These are phyloP conservation scores for Candida insectalens DNA, from an alignment of 805 yeast species.

Conservation along the genomic window DNA sequence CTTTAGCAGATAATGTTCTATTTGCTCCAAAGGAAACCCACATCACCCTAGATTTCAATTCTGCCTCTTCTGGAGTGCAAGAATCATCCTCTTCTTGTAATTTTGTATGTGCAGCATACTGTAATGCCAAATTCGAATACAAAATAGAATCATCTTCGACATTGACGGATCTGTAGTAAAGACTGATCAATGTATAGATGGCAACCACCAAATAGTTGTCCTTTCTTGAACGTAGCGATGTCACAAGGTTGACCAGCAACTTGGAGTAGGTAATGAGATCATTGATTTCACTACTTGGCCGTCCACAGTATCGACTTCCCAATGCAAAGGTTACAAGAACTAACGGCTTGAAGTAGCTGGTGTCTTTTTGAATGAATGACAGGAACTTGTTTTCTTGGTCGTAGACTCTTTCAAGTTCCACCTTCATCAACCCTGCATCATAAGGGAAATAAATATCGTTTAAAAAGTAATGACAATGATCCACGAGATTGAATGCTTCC, in stretches of 20 bases:
- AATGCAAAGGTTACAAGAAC: conserved; percentile 15
- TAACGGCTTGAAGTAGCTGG: conserved; percentile 12
- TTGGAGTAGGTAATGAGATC: conserved; percentile 10
- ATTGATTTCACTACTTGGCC: conserved; percentile 8
- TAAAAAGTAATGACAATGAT: conserved; percentile 14
- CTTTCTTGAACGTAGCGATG: conserved; percentile 5
- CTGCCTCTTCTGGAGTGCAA: conserved; percentile 9
- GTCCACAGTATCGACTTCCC: conserved; percentile 15
- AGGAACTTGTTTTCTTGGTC: conserved; percentile 7
- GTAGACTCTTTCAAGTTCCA: conserved; percentile 10
- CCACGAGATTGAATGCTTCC: conserved; percentile 10
- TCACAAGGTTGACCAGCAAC: conserved; percentile 11
- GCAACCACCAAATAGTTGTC: conserved; percentile 13
- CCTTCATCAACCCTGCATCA: conserved; percentile 11
- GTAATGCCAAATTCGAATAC: conserved; percentile 18
- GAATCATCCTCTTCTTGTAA: conserved; percentile 7
- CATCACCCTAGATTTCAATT: conserved; percentile 15
- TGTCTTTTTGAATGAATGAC: conserved; percentile 4
- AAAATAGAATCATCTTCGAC: conserved; percentile 17
- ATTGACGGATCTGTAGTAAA: conserved; percentile 16
- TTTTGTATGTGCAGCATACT: conserved; percentile 15
- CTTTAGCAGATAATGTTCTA: conserved; percentile 17
- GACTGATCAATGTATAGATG: conserved; percentile 12
- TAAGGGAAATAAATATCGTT: conserved; percentile 17
- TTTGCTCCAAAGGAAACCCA: conserved; percentile 20